Conservation (phyloP, 768 basidiomycete genomes). For the Pilatotrama ljubarskyi region DNA sequence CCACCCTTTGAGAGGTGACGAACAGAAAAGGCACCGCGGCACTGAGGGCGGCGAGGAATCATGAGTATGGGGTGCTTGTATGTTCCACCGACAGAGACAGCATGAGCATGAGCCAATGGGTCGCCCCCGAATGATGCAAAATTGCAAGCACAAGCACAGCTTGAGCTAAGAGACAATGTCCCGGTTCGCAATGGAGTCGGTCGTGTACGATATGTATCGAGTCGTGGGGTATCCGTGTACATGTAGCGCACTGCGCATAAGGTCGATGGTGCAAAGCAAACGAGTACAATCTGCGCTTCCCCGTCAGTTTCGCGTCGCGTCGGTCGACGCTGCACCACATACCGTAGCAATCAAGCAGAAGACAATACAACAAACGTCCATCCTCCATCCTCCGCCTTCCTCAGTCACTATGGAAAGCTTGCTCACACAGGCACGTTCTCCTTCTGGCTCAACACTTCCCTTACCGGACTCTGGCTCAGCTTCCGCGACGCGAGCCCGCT, state of each 20-base stretch:
- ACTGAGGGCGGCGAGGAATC: no score
- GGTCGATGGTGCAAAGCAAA: slow-evolving; percentile 9
- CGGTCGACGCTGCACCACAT: not conserved
- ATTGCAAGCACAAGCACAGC: not conserved
- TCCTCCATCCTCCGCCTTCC: not conserved
- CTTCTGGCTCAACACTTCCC: slow-evolving; percentile 49
- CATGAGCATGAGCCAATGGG: no score
- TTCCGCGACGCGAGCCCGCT: slow-evolving; percentile 28
- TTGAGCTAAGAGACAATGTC: not conserved
- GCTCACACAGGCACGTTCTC: slow-evolving; percentile 42
- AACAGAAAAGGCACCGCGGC: no score
- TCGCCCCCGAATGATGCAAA: no score
- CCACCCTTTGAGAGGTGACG: no score
- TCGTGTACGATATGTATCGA: slow-evolving; percentile 3
- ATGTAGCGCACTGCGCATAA: slow-evolving; percentile 8
- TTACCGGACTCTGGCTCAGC: slow-evolving; percentile 34
- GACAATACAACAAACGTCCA: slow-evolving; percentile 1
- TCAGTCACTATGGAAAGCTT: not conserved
- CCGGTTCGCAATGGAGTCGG: slow-evolving; percentile 2
- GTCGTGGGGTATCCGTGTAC: slow-evolving; percentile 11
- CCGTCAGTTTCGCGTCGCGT: not conserved
- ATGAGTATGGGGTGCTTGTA: no score
- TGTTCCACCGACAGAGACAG: no score
- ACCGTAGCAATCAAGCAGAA: slow-evolving; percentile 11
- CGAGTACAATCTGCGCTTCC: not conserved